phyloP scores from a whole-genome alignment of 345 rosid species.

The Brassica juncea region DNA sequence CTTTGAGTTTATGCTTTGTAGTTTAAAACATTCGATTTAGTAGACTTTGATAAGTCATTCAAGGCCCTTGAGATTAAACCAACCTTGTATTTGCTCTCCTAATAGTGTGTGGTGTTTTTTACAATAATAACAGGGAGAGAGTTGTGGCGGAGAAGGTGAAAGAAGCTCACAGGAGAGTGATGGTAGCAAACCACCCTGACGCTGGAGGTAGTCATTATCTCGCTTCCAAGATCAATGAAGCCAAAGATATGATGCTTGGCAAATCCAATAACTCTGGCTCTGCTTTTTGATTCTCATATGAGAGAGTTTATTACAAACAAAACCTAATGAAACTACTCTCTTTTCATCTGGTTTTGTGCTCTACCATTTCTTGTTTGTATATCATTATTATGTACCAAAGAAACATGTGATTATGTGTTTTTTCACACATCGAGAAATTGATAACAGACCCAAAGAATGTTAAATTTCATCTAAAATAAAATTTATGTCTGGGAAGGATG shows the following conservation, averaged over 20 bases:
- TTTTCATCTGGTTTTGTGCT: slow-evolving; percentile 7
- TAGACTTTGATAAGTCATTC: not conserved
- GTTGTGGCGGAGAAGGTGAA: slow-evolving; percentile 67
- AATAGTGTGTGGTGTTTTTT: not conserved
- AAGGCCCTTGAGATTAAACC: not conserved
- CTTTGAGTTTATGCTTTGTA: not conserved
- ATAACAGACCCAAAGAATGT: not conserved
- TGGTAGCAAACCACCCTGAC: slow-evolving; percentile 93
- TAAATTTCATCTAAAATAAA: not conserved
- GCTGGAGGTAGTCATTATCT: slow-evolving; percentile 93
- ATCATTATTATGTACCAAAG: slow-evolving; percentile 8
- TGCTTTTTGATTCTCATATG: slow-evolving; percentile 52
- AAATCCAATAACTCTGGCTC: slow-evolving; percentile 63
- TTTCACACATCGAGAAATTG: not conserved
- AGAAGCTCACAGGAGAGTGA: slow-evolving; percentile 86
- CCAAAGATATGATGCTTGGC: slow-evolving; percentile 80
- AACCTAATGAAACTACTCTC: not conserved
- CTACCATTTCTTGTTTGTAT: slow-evolving; percentile 7
- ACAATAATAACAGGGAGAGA: slow-evolving; percentile 52
- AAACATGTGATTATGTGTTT: slow-evolving; percentile 2
- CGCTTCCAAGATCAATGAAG: slow-evolving; percentile 88
- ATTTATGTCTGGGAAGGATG: not conserved
- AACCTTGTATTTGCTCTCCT: not conserved
- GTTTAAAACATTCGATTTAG: not conserved
- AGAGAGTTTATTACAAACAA: not conserved